Evolutionary conservation across 2,329 filamentous ascomycete species (phyloP).

Genomic region (Curvularia spicifera): DNA sequence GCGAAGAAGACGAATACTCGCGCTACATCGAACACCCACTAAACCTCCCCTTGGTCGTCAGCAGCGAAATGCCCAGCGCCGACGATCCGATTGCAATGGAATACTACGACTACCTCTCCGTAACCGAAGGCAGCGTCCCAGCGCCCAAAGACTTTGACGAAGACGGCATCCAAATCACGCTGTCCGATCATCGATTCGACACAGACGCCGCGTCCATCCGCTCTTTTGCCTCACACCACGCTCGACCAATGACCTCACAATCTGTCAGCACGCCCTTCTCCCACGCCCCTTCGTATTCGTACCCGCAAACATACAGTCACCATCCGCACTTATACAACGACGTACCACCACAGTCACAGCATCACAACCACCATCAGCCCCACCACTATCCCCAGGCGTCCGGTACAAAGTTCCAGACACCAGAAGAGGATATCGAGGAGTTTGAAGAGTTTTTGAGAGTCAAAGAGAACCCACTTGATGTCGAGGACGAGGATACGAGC

Average conservation of each 20-base stretch:
- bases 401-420: constrained; percentile 53
- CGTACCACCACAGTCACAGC: constrained; percentile 6
- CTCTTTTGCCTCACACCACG: constrained; percentile 22
- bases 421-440: constrained; percentile 71
- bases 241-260: constrained; percentile 37
- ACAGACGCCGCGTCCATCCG: constrained; percentile 36
- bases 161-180: constrained; percentile 22
- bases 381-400: constrained; percentile 18
- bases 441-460: constrained; percentile 80
- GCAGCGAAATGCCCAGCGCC: constrained; percentile 65
- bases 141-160: constrained; percentile 28
- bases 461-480: constrained; percentile 82
- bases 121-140: constrained; percentile 34
- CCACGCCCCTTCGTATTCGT: constrained; percentile 37
- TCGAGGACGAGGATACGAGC: constrained; percentile 80
- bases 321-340: constrained; percentile 26
- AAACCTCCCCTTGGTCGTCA: constrained; percentile 82
- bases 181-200: constrained; percentile 27
- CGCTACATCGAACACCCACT: constrained; percentile 88
- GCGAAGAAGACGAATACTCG: constrained; percentile 84
- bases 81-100: constrained; percentile 64
- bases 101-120: constrained; percentile 81
- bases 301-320: constrained; percentile 26
- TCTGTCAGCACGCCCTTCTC: constrained; percentile 44
- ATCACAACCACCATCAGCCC: constrained; percentile 6